These are phyloP conservation scores for Aspergillus versicolor DNA, from an alignment of 2,329 filamentous ascomycete genomes.

Conservation along the genomic window DNA sequence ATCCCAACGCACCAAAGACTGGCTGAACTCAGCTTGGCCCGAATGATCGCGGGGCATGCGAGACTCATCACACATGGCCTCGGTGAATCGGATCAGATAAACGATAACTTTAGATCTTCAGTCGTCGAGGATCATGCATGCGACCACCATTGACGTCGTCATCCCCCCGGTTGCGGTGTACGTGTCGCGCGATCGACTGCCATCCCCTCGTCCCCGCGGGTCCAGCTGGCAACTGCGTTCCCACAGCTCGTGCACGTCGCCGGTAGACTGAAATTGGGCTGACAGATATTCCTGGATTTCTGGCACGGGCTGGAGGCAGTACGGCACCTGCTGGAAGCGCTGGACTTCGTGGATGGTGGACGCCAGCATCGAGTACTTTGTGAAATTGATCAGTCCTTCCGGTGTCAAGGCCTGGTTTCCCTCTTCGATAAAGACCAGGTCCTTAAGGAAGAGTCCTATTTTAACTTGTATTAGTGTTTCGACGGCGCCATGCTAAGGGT, in stretches of 20 bases:
- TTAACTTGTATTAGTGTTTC: too few relatives aligned
- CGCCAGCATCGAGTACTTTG: conserved; percentile 22
- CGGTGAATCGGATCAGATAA: too few relatives aligned
- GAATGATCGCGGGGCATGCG: too few relatives aligned
- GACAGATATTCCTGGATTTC: conserved; percentile 78
- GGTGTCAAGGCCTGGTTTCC: conserved; percentile 92
- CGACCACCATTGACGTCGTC: conserved; percentile 1
- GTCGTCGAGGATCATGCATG: conserved; percentile 1
- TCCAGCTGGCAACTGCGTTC: conserved; percentile 88
- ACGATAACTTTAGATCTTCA: not conserved
- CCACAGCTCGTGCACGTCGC: conserved; percentile 96
- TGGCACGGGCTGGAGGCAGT: conserved; percentile 77
- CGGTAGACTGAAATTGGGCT: conserved; percentile 85
- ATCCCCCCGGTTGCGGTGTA: conserved; percentile 2
- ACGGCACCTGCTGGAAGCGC: conserved; percentile 91
- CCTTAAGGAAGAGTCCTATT: conserved; percentile 84
- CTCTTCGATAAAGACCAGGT: conserved; percentile 94
- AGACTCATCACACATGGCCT: too few relatives aligned
- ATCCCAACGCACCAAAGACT: too few relatives aligned
- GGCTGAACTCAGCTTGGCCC: too few relatives aligned
- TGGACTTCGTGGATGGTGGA: conserved; percentile 58
- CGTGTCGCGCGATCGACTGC: not conserved
- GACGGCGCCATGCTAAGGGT: too few relatives aligned
- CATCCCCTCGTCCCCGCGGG: conserved; percentile 45
- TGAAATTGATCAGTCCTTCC: conserved; percentile 70